These are phyloP conservation scores for Hymenoscyphus albidus DNA, from an alignment of 2,329 filamentous ascomycete species.

Conservation along the genomic window DNA sequence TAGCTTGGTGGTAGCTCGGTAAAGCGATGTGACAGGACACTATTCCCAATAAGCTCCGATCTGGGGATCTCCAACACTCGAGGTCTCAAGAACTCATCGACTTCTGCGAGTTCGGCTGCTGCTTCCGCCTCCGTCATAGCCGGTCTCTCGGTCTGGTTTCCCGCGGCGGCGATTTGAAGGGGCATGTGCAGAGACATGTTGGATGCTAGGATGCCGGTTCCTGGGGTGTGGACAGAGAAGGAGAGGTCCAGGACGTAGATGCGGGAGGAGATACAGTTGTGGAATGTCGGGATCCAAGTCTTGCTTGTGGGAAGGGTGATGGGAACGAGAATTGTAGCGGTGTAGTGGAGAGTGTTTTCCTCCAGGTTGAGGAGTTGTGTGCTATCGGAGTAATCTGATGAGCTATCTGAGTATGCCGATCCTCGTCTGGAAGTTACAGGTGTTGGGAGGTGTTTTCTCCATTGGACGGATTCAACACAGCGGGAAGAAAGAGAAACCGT, in stretches of 20 bases:
- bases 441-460: constrained; percentile 28
- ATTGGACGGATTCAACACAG: constrained; percentile 32
- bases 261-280: constrained; percentile 63
- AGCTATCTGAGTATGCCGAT: constrained; percentile 30
- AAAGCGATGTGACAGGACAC: constrained; percentile 19
- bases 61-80: constrained; percentile 30
- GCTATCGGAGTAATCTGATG: constrained; percentile 26
- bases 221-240: constrained; percentile 50
- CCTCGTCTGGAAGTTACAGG: constrained; percentile 24
- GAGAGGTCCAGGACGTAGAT: constrained; percentile 58
- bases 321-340: constrained; percentile 59
- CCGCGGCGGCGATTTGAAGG: constrained; percentile 31
- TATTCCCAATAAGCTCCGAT: constrained; percentile 26
- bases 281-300: constrained; percentile 64
- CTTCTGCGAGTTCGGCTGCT: constrained; percentile 29
- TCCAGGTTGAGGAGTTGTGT: constrained; percentile 8
- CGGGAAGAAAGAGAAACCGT: constrained; percentile 30
- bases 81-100: constrained; percentile 29
- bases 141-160: constrained; percentile 17
- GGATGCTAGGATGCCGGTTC: constrained; percentile 38
- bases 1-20: constrained; percentile 31
- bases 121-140: constrained; percentile 21
- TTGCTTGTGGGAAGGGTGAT: constrained; percentile 58
- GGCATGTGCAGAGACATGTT: constrained; percentile 32
- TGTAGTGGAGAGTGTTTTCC: constrained; percentile 43